These are phyloP conservation scores for Aspergillus nidulans DNA, from an alignment of 495 filamentous ascomycete genomes.

Conservation along the genomic window DNA sequence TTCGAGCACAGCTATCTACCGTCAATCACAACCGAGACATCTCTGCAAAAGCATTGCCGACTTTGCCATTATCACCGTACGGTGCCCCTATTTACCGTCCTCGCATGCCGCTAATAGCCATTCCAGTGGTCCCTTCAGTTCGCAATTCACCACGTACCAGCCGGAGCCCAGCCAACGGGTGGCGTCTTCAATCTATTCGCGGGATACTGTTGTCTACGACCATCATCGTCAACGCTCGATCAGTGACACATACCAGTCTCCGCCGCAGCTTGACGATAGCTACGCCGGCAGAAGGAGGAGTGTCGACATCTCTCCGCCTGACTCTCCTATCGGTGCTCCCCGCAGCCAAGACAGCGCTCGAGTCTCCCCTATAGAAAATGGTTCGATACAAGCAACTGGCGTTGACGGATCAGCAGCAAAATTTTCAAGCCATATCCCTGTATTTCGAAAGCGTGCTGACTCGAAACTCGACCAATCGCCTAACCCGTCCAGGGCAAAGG, in stretches of 20 bases:
- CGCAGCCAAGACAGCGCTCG: slow-evolving; percentile 35
- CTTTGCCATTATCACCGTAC: slow-evolving; percentile 44
- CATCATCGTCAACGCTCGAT: slow-evolving; percentile 17
- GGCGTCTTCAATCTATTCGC: slow-evolving; percentile 28
- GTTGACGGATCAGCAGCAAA: slow-evolving; percentile 8
- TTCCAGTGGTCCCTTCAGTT: slow-evolving; percentile 12
- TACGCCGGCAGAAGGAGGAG: slow-evolving; percentile 1
- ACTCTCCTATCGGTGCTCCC: slow-evolving; percentile 26
- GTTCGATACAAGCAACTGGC: slow-evolving; percentile 12
- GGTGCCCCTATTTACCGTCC: slow-evolving; percentile 5
- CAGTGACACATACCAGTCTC: slow-evolving; percentile 13
- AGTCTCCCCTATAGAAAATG: slow-evolving; percentile 45
- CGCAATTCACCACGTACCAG: slow-evolving; percentile 7
- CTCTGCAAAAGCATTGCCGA: slow-evolving; percentile 32
- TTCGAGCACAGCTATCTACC: slow-evolving; percentile 16
- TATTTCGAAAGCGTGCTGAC: slow-evolving; percentile 16
- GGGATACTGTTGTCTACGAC: slow-evolving; percentile 16
- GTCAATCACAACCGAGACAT: slow-evolving; percentile 6
- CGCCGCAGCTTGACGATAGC: neutral
- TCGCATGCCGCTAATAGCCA: slow-evolving; percentile 6
- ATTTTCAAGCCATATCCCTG: slow-evolving; percentile 22
- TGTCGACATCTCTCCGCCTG: slow-evolving; percentile 42
- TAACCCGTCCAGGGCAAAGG: slow-evolving; percentile 14
- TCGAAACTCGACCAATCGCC: slow-evolving; percentile 6
- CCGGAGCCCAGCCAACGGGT: slow-evolving; percentile 14